phyloP scores from a whole-genome alignment of 495 filamentous ascomycete genomes.

The Neurospora sp. region DNA sequence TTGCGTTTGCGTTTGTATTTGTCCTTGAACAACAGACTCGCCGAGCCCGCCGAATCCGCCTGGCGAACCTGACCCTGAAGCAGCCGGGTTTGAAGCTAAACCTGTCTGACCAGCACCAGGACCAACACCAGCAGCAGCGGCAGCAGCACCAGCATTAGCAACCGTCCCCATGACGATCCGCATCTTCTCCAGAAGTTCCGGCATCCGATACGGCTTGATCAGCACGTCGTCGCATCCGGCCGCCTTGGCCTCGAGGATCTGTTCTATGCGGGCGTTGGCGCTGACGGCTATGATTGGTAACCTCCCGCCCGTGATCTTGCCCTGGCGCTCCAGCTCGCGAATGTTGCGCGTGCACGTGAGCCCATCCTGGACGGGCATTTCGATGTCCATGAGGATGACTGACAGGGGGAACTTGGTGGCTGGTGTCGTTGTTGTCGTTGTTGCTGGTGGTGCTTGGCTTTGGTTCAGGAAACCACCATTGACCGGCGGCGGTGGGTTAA shows the following conservation, averaged over 20 bases:
- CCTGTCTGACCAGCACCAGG: neutral
- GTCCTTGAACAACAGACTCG: neutral
- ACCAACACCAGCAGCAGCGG: neutral
- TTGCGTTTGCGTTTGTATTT: neutral
- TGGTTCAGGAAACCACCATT: neutral
- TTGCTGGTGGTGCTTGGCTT: constrained; percentile 9
- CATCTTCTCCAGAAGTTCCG: constrained; percentile 36
- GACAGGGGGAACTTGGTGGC: constrained; percentile 12
- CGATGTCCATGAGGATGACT: constrained; percentile 69
- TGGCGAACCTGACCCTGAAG: neutral
- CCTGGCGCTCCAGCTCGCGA: constrained; percentile 47
- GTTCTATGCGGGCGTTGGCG: constrained; percentile 60
- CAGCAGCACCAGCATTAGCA: neutral
- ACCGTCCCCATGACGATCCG: constrained; percentile 47
- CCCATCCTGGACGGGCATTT: constrained; percentile 81
- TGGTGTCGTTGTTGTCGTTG: constrained; percentile 2
- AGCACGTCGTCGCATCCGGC: constrained; percentile 48
- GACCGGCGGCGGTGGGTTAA: neutral
- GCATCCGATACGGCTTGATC: constrained; percentile 37
- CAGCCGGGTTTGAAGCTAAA: neutral
- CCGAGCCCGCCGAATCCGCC: neutral
- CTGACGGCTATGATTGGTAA: constrained; percentile 70
- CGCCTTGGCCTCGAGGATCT: constrained; percentile 52
- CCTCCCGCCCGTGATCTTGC: constrained; percentile 39
- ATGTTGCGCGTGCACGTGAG: constrained; percentile 58